Base-by-base conservation (phyloP, 768 basidiomycete genomes). In the Trametes cingulata region DNA sequence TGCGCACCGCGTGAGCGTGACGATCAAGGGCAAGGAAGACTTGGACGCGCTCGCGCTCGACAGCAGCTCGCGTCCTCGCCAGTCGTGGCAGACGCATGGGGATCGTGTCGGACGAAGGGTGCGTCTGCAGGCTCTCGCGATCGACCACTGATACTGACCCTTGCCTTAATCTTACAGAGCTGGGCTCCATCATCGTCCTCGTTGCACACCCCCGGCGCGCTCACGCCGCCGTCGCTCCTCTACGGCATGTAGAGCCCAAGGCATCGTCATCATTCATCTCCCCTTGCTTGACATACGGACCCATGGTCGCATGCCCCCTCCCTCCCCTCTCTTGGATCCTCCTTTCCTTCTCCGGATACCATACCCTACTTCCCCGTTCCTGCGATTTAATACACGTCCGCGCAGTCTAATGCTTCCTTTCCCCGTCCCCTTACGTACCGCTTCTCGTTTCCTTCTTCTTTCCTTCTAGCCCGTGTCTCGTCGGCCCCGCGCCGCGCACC, bases 1-100 rank as follows among this genome's bases (percentile, higher is more conserved):
- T 40, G 72, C 75, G 13, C 71, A 74, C 27, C 75, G 78, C 14
- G 69, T 78, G 60, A 79, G 74, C 57, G 73, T 78, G 58, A 60
- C 68, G 41, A 56, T 76, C 66, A 76, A 73, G 67, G 74, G 73
- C 62, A 69, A 61, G 60, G 69, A 69, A 40, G 67, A 69, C 37
- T 36, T 61, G 7, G 70, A 69, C 41, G 66, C 65, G 43, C 56
- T 63, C 46, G 66, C 53, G 43, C 53, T 68, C 20, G 61, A 63
- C 56, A 63, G 56, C 27, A 55, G 20, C 42, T 39, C 54, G 20
- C 56, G 25, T 42, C 40, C 36, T 27, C 33, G 65, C 36, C 42
- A 62, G 51, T 49, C 56, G 33, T 67, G 66, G 66, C 60, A 67
- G 60, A 62, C 66, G 35, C 66, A 67, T 33, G 62, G 59, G 10